A percentile compares a stretch with the other conserved stretches of the same genome.
These are phyloP conservation scores for Pisolithus albus DNA, from an alignment of 768 basidiomycete species.

Conservation along the genomic window DNA sequence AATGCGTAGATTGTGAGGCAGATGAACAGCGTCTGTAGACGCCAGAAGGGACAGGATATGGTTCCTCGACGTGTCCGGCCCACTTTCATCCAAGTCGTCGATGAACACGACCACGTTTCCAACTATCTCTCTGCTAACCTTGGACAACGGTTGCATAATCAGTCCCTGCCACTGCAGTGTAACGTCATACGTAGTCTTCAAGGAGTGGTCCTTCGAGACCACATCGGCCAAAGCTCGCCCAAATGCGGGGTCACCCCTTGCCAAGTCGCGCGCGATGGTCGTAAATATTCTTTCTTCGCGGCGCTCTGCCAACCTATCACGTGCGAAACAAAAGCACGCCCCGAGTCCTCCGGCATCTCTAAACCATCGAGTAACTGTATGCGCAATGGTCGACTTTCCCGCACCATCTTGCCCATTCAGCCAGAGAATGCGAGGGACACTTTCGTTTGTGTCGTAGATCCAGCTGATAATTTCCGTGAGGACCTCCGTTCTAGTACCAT, in stretches of 20 bases:
- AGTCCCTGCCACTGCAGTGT: not conserved
- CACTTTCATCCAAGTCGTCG: conserved; percentile 18
- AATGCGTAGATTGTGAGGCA: not conserved
- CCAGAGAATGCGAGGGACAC: not conserved
- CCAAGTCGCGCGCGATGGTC: not conserved
- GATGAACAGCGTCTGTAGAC: not conserved
- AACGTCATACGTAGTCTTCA: not conserved
- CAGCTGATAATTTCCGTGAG: not conserved
- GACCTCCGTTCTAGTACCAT: not conserved
- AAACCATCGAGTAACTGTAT: conserved; percentile 10
- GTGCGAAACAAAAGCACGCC: conserved; percentile 1
- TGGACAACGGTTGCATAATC: not conserved
- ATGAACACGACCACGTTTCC: conserved; percentile 21
- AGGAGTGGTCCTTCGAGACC: not conserved
- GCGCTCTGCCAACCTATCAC: not conserved
- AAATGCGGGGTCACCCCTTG: not conserved
- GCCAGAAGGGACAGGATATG: not conserved
- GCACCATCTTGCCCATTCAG: not conserved
- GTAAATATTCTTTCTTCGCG: conserved; percentile 6
- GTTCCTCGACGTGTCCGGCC: not conserved
- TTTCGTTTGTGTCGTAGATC: not conserved
- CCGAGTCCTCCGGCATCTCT: not conserved
- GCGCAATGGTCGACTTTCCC: not conserved
- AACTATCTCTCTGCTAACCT: not conserved
- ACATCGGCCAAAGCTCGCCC: not conserved